Percentiles rank a stretch among this genome's conserved stretches.
Conservation (phyloP, 2,329 filamentous ascomycete species). For the Sclerotinia nivalis region DNA sequence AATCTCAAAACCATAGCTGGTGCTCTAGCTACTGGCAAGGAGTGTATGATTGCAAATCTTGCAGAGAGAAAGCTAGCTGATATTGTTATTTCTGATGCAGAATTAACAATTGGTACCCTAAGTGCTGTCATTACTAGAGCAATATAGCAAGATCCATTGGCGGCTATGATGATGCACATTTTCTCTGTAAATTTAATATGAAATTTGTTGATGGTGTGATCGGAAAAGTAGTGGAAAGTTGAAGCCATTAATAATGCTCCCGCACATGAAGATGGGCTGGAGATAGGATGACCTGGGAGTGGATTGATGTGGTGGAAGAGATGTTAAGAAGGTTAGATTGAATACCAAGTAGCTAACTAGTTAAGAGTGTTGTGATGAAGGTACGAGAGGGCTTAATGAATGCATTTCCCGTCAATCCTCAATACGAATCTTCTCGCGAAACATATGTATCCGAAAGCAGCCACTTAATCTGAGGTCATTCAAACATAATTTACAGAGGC, state of each 20-base stretch:
- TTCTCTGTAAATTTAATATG: neutral
- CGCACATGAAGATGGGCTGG: neutral
- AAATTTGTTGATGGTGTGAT: neutral
- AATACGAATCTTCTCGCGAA: neutral
- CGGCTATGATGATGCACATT: conserved; percentile 48
- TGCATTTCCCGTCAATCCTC: neutral
- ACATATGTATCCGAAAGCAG: neutral
- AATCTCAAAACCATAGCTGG: conserved; percentile 52
- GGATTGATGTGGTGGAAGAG: neutral
- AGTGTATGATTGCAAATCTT: conserved; percentile 47
- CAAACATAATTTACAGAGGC: neutral
- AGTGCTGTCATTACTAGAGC: conserved; percentile 47
- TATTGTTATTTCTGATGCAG: conserved; percentile 50
- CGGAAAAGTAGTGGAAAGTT: neutral
- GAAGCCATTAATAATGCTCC: neutral
- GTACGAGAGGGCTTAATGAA: neutral
- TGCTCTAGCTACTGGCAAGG: conserved; percentile 47
- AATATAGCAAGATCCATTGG: conserved; percentile 46
- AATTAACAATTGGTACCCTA: conserved; percentile 43
- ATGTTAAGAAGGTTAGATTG: neutral
- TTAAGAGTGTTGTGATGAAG: neutral
- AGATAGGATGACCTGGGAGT: neutral
- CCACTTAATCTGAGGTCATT: neutral
- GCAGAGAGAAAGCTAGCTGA: conserved; percentile 51
- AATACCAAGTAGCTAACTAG: neutral